These are phyloP conservation scores for Dryadomyces quercivorus DNA, from an alignment of 2,329 filamentous ascomycete species.

Conservation along the genomic window DNA sequence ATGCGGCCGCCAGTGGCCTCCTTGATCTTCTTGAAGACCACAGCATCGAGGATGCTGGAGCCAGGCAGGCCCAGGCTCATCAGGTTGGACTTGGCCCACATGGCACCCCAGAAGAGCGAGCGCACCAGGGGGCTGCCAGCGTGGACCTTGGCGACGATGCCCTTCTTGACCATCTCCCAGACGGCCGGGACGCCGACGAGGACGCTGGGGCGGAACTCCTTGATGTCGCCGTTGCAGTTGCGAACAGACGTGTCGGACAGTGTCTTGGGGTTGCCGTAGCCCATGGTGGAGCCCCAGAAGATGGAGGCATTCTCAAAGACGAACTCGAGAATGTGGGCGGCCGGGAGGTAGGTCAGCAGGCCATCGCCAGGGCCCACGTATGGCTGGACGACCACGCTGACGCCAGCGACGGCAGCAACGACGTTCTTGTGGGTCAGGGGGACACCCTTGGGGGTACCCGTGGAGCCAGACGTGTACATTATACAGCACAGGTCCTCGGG, in stretches of 20 bases:
- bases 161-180: conserved; percentile 88
- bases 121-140: conserved; percentile 54
- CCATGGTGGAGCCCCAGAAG: conserved; percentile 80
- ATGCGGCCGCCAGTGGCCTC: conserved; percentile 75
- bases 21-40: conserved; percentile 87
- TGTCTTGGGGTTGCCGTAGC: conserved; percentile 78
- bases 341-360: conserved; percentile 71
- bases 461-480: conserved; percentile 67
- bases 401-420: conserved; percentile 65
- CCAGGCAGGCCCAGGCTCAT: conserved; percentile 48
- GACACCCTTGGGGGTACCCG: conserved; percentile 72
- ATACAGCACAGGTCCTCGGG: conserved; percentile 67
- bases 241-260: conserved; percentile 70
- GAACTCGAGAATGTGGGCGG: conserved; percentile 82
- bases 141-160: conserved; percentile 66
- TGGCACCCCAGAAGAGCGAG: conserved; percentile 59
- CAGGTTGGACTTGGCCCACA: conserved; percentile 39
- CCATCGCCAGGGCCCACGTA: conserved; percentile 69
- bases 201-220: conserved; percentile 71
- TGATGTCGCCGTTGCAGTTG: conserved; percentile 80
- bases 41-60: conserved; percentile 56
- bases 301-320: conserved; percentile 78
- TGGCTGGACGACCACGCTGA: conserved; percentile 62
- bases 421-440: conserved; percentile 64
- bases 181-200: conserved; percentile 81